phyloP scores from a whole-genome alignment of 345 rosid species.

The Gossypium anomalum region DNA sequence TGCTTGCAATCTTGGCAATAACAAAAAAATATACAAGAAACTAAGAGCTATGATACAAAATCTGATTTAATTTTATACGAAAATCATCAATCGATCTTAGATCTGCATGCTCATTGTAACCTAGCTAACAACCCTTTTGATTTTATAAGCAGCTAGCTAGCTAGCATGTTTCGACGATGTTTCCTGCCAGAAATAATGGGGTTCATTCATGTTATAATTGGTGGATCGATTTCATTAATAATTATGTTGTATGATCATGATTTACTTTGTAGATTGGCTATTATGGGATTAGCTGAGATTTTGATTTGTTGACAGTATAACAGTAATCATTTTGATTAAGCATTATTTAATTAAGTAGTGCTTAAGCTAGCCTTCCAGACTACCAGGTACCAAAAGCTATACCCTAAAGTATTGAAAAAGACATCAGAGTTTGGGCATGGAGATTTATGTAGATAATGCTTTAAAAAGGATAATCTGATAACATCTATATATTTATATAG shows the following conservation, averaged over 20 bases:
- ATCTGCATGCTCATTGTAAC: conserved; percentile 33
- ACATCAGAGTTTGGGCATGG: background rate
- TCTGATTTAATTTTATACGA: background rate
- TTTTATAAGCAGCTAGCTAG: background rate
- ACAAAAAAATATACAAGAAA: conserved; percentile 7
- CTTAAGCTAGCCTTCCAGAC: background rate
- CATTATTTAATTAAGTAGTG: background rate
- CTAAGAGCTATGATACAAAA: conserved; percentile 4
- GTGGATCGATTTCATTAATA: conserved; percentile 5
- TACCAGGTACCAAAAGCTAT: background rate
- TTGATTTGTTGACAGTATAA: conserved; percentile 1
- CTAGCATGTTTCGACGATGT: conserved; percentile 14
- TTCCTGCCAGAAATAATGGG: conserved; percentile 27
- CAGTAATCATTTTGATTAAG: background rate
- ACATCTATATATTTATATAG: background rate
- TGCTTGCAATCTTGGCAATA: conserved; percentile 22
- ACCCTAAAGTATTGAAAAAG: background rate
- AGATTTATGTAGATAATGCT: background rate
- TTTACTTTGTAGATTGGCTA: background rate
- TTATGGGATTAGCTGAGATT: background rate
- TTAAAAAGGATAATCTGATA: background rate
- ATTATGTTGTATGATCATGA: background rate
- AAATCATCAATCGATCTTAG: conserved; percentile 14
- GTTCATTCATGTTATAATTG: conserved; percentile 41
- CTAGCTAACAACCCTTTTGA: conserved; percentile 20